phyloP scores from a whole-genome alignment of 345 rosid genomes.

The Lepidium sativum region DNA sequence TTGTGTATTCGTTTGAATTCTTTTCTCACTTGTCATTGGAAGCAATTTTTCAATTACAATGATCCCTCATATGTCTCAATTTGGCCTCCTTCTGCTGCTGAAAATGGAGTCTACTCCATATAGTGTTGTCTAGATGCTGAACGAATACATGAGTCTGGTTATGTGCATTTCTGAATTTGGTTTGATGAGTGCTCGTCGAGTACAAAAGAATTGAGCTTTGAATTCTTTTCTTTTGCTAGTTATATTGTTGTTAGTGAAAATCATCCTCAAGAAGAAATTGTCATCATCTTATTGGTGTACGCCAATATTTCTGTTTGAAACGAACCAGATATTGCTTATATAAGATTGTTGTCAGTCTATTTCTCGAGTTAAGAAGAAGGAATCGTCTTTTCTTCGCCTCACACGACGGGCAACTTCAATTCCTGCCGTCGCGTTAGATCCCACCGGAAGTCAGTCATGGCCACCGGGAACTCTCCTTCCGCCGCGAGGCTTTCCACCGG shows the following conservation, averaged over 20 bases:
- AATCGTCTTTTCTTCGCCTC: constrained; percentile 6
- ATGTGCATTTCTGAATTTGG: neutral
- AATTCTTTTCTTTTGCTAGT: neutral
- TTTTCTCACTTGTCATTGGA: neutral
- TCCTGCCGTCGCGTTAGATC: constrained; percentile 37
- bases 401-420: constrained; percentile 54
- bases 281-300: neutral
- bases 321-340: neutral
- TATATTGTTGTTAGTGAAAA: neutral
- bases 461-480: constrained; percentile 21
- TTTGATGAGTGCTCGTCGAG: neutral
- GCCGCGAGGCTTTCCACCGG: neutral
- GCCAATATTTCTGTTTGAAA: neutral
- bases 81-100: neutral
- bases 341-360: neutral
- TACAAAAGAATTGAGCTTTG: neutral
- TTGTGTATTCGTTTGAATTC: too few species aligned
- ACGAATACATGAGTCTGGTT: neutral
- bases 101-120: neutral
- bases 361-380: neutral
- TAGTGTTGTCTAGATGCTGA: neutral
- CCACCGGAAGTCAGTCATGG: constrained; percentile 45
- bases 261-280: neutral
- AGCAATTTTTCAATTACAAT: neutral
- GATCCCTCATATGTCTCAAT: neutral